Evolutionary conservation across 768 basidiomycete species (phyloP), one percentile per base, ranked within the genome.

Genomic region (Fomitopsis pulvina): DNA sequence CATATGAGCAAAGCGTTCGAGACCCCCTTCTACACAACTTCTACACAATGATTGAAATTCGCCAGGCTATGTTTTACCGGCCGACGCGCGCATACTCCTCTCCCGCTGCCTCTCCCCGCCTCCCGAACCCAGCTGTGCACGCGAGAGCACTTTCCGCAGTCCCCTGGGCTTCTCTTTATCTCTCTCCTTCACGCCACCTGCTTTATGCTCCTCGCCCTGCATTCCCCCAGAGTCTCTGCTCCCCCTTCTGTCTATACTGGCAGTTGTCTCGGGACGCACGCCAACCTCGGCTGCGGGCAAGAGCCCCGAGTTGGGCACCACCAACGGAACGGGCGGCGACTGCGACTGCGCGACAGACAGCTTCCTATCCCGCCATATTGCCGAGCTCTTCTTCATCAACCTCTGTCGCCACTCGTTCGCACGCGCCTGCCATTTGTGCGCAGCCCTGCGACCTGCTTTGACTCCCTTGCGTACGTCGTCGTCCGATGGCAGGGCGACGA

Each of bases 401-500:
- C 43, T 22, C 16, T 44, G 43, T 5, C 26, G 22, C 43, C 43
- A 44, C 20, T 44, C 43, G 26, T 27, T 44, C 8, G 43, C 43
- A 11, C 43, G 43, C 43, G 26, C 8, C n/a, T 44, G 43, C 43
- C 43, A 44, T 6, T 27, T 27, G 4, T 44, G 43, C 12, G 41
- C 25, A 12, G 43, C 43, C 22, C 24, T 27, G 3, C 22, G 22
- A 26, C 41, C 41, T 11, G 43, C 43, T 14, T 27, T 22, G 6
- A 25, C 26, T 5, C 43, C 20, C 43, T 22, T 27, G 14, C 46
- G 14, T 32, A 47, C 32, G 10, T 32, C 52, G n/a, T 57, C 58
- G 11, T 61, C 62, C 1, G 58, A 54, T 2, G 62, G 62, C 30
- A 63, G 50, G n/a, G 56, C 50, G 5, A 56, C 50, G 5, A 53